Conservation (phyloP, 2,329 filamentous ascomycete genomes). For the Diatrype stigma region DNA sequence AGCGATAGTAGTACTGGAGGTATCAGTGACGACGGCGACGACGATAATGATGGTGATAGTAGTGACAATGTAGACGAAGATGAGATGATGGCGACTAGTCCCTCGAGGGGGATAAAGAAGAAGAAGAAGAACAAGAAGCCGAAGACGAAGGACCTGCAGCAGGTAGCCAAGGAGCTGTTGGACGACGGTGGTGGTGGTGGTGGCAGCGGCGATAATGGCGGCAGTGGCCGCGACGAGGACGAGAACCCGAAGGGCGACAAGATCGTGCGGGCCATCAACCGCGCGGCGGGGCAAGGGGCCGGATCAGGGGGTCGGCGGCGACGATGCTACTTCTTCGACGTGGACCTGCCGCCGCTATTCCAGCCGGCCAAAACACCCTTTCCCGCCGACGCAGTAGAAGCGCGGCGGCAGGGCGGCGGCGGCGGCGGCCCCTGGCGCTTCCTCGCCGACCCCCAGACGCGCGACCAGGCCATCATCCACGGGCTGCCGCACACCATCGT, state of each 20-base stretch:
- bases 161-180: conserved; percentile 40
- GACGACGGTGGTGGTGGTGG: conserved; percentile 5
- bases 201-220: not conserved
- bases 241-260: conserved; percentile 27
- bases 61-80: conserved; percentile 9
- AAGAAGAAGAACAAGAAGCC: conserved; percentile 15
- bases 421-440: conserved; percentile 49
- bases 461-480: conserved; percentile 57
- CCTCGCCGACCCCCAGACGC: conserved; percentile 44
- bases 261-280: conserved; percentile 43
- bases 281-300: conserved; percentile 42
- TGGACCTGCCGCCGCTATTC: conserved; percentile 22
- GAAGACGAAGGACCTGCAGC: conserved; percentile 30
- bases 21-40: conserved; percentile 18
- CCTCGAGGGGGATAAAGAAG: conserved; percentile 11
- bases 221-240: not conserved
- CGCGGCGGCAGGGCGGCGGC: conserved; percentile 34
- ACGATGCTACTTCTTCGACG: conserved; percentile 49
- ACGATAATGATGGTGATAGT: conserved; percentile 3
- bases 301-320: conserved; percentile 27
- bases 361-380: conserved; percentile 27
- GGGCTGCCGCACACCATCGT: conserved; percentile 57
- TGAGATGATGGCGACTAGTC: conserved; percentile 2
- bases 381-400: conserved; percentile 32
- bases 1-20: conserved; percentile 6